These are phyloP conservation scores for Daldinia eschscholtzii DNA, from an alignment of 2,329 filamentous ascomycete genomes.

Conservation along the genomic window DNA sequence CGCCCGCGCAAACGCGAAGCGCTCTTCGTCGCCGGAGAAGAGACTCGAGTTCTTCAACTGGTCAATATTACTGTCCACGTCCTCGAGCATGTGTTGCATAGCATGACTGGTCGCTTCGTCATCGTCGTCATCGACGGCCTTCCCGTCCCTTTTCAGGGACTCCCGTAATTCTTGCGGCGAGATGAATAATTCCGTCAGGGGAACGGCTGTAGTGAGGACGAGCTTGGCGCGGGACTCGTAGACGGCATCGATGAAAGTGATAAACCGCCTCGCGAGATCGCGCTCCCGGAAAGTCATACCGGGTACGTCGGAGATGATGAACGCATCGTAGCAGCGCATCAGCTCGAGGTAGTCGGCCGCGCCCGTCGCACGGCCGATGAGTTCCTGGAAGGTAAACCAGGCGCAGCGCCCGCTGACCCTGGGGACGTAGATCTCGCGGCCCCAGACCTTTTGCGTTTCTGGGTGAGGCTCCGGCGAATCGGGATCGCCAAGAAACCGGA, in stretches of 20 bases:
- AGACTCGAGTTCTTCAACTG: constrained; percentile 87
- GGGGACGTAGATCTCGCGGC: constrained; percentile 88
- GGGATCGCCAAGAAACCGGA: constrained; percentile 90
- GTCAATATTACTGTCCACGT: constrained; percentile 85
- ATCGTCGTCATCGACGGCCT: constrained; percentile 59
- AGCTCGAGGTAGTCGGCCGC: constrained; percentile 97
- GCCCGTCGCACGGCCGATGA: constrained; percentile 88
- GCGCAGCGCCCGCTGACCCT: constrained; percentile 88
- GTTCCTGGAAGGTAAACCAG: constrained; percentile 91
- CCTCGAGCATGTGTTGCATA: constrained; percentile 87
- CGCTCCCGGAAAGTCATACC: constrained; percentile 89
- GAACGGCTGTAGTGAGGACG: constrained; percentile 89
- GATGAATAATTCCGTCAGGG: constrained; percentile 87
- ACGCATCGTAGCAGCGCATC: constrained; percentile 89
- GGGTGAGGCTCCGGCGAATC: constrained; percentile 79
- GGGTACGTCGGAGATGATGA: constrained; percentile 91
- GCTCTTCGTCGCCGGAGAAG: constrained; percentile 95
- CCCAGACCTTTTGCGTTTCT: constrained; percentile 90
- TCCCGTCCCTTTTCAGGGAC: constrained; percentile 64
- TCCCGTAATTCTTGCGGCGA: constrained; percentile 77
- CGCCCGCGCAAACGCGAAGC: constrained; percentile 94
- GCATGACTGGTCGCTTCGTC: constrained; percentile 68
- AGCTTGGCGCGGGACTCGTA: constrained; percentile 96
- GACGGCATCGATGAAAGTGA: constrained; percentile 96
- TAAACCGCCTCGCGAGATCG: constrained; percentile 91